A percentile compares a stretch with the other conserved stretches of the same genome.
Conservation (phyloP, 2,329 filamentous ascomycete genomes). For the Fusarium staphyleae region DNA sequence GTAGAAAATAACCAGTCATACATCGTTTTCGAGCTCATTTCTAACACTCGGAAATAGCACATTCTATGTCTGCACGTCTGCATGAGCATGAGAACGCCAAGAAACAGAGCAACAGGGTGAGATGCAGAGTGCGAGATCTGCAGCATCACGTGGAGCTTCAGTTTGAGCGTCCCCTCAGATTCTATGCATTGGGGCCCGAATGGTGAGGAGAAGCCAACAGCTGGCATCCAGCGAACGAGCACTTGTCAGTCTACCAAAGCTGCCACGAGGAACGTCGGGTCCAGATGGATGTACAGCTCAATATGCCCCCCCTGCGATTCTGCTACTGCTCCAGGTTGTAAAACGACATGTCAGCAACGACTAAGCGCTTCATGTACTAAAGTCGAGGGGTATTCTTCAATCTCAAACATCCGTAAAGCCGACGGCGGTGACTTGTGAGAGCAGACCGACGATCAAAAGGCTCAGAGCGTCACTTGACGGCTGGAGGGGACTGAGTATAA, state of each 20-base stretch:
- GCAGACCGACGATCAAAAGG: conserved; percentile 21
- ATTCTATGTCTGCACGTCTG: neutral
- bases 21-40: too few relatives aligned
- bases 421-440: neutral
- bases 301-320: conserved; percentile 24
- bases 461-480: conserved; percentile 13
- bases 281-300: conserved; percentile 19
- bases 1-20: neutral
- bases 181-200: conserved; percentile 3
- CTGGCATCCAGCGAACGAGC: conserved; percentile 13
- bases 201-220: conserved; percentile 27
- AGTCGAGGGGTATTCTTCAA: conserved; percentile 1
- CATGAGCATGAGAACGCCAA: neutral
- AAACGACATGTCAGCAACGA: conserved; percentile 1
- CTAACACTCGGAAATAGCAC: neutral
- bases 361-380: conserved; percentile 6
- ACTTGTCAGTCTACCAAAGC: conserved; percentile 12
- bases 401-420: conserved; percentile 13
- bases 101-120: conserved; percentile 15
- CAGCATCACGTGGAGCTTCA: conserved; percentile 11
- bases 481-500: conserved; percentile 8
- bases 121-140: conserved; percentile 24
- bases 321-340: conserved; percentile 1
- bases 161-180: conserved; percentile 10
- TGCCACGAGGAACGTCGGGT: neutral